These are phyloP conservation scores for Aureobasidium uvarum DNA, from an alignment of 2,329 filamentous ascomycete species.

Conservation along the genomic window DNA sequence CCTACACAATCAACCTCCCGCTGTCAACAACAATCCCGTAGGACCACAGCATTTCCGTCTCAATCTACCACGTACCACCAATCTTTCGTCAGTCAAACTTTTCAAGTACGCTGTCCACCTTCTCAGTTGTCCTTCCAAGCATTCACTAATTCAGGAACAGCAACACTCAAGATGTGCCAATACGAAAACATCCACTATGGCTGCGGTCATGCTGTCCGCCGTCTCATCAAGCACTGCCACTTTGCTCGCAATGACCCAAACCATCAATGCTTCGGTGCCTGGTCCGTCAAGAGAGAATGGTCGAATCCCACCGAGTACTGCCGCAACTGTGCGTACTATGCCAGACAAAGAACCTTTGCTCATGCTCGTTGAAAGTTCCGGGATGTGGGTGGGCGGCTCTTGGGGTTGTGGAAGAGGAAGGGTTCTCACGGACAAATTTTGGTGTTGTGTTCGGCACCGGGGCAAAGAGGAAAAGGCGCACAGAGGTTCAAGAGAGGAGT, in stretches of 20 bases:
- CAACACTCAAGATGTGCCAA: slow-evolving; percentile 58
- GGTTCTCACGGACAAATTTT: not conserved
- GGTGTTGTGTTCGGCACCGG: not conserved
- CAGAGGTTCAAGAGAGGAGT: not conserved
- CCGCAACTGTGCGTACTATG: slow-evolving; percentile 37
- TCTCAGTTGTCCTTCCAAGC: not conserved
- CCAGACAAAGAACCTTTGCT: slow-evolving; percentile 7
- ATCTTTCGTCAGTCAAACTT: not conserved
- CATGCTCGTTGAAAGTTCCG: not conserved
- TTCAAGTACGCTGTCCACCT: not conserved
- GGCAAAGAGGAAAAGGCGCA: not conserved
- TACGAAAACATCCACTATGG: slow-evolving; percentile 67
- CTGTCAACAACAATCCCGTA: slow-evolving; percentile 4
- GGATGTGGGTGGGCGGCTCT: not conserved
- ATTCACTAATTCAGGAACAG: too few species aligned
- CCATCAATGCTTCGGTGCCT: slow-evolving; percentile 67
- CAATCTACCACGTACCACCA: slow-evolving; percentile 7
- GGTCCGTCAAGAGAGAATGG: slow-evolving; percentile 60
- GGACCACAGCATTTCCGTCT: slow-evolving; percentile 10
- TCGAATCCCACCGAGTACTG: slow-evolving; percentile 58
- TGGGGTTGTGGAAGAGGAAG: not conserved
- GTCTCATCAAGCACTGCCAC: slow-evolving; percentile 69
- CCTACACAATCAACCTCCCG: not conserved
- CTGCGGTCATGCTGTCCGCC: slow-evolving; percentile 61
- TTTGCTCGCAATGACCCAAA: slow-evolving; percentile 69